Conservation (phyloP, 2,329 filamentous ascomycete species). For the Balansia obtecta region DNA sequence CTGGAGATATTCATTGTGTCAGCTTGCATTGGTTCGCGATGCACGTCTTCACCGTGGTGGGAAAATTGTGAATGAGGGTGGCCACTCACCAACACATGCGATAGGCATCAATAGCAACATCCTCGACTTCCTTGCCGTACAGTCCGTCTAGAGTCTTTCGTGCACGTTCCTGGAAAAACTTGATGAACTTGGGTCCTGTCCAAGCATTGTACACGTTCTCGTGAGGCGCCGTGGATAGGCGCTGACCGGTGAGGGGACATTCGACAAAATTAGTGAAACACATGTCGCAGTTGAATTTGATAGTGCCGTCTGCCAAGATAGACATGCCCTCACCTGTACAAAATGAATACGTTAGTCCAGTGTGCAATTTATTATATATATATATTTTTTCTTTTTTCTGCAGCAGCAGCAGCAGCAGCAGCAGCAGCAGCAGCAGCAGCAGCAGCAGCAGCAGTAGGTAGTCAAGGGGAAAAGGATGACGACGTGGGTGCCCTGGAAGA, state of each 20-base stretch:
- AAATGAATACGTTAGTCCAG: conserved; percentile 4
- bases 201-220: conserved; percentile 28
- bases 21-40: background rate
- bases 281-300: conserved; percentile 50
- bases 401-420: too few species aligned
- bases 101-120: conserved; percentile 27
- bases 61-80: conserved; percentile 1
- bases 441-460: too few species aligned
- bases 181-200: conserved; percentile 26
- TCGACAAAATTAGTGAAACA: conserved; percentile 43
- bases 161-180: conserved; percentile 31
- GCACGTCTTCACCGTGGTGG: conserved; percentile 1
- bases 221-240: conserved; percentile 38
- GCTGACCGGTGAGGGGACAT: conserved; percentile 32
- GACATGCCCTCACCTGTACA: conserved; percentile 28
- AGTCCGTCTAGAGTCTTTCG: conserved; percentile 26
- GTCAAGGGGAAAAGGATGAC: too few species aligned
- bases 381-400: background rate
- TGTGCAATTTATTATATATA: too few species aligned
- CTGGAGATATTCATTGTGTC: conserved; percentile 21
- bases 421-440: too few species aligned
- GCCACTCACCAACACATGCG: conserved; percentile 32
- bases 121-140: conserved; percentile 27
- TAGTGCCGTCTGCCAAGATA: conserved; percentile 32
- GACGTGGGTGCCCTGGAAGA: too few species aligned